phyloP scores from a whole-genome alignment of 768 basidiomycete genomes.

The Panus rudis region DNA sequence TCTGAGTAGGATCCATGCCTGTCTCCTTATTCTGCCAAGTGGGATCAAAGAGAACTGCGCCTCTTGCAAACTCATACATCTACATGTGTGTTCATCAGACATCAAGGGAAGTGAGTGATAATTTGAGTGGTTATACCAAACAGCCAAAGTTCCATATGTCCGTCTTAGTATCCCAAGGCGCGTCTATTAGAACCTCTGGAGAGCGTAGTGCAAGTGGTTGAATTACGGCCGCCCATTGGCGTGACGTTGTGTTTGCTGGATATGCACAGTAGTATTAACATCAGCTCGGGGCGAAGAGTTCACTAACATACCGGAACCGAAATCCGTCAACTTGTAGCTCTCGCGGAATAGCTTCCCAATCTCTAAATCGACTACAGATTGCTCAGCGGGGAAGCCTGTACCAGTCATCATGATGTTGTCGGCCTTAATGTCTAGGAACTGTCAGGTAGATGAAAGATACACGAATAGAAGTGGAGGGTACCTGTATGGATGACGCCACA shows the following conservation, averaged over 20 bases:
- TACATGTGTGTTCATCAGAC: neutral
- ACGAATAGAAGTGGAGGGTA: neutral
- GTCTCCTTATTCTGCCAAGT: neutral
- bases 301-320: neutral
- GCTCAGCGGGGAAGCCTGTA: neutral
- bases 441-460: neutral
- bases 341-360: neutral
- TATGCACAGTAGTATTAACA: neutral
- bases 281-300: neutral
- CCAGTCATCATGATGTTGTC: slow-evolving; percentile 5
- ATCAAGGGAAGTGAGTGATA: neutral
- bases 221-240: neutral
- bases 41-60: slow-evolving; percentile 2
- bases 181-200: slow-evolving; percentile 4
- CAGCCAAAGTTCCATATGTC: slow-evolving; percentile 8
- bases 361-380: neutral
- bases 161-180: slow-evolving; percentile 1
- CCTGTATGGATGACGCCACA: slow-evolving; percentile 37
- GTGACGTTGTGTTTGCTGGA: neutral
- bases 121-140: neutral
- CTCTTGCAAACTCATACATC: slow-evolving; percentile 4
- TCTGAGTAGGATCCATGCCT: neutral
- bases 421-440: slow-evolving; percentile 1
- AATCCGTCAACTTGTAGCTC: neutral
- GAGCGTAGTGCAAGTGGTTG: slow-evolving; percentile 4